phyloP scores from a whole-genome alignment of 108 stramenopile genomes.

The Stephanodiscus minutulus region DNA sequence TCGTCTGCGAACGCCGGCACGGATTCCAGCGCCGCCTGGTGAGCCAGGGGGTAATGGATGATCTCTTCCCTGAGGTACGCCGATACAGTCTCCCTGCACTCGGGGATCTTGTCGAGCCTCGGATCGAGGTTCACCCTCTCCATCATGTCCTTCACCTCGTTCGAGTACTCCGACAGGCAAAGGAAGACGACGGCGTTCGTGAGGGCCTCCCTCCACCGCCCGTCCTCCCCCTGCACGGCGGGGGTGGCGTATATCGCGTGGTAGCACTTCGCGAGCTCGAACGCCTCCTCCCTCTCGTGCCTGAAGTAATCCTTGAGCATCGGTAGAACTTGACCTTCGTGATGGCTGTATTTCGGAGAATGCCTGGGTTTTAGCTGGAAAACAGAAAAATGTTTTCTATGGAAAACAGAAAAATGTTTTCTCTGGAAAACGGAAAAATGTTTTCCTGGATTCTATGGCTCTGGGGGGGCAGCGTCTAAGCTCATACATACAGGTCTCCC shows the following conservation, averaged over 20 bases:
- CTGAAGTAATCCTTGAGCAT: conserved; percentile 91
- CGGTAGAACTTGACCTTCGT: conserved; percentile 90
- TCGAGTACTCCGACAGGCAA: conserved; percentile 77
- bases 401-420: too few species aligned
- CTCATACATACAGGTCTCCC: too few species aligned
- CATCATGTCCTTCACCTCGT: conserved; percentile 93
- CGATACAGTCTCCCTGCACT: conserved; percentile 61
- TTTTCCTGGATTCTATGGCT: too few species aligned
- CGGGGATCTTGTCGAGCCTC: conserved; percentile 70
- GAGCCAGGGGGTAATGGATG: conserved; percentile 84
- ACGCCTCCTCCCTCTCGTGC: conserved; percentile 92
- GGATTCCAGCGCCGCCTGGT: conserved; percentile 77
- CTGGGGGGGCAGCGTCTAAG: too few species aligned
- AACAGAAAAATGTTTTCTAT: too few species aligned
- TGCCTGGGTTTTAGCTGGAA: too few species aligned
- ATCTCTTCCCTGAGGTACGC: conserved; percentile 88
- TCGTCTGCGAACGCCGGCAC: conserved; percentile 59
- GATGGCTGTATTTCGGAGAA: too few species aligned
- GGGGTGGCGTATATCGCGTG: conserved; percentile 87
- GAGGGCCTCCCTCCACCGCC: conserved; percentile 80
- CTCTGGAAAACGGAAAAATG: too few species aligned
- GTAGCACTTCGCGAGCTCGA: conserved; percentile 91
- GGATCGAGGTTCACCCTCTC: conserved; percentile 75
- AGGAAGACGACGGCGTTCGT: conserved; percentile 89
- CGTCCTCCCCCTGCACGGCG: conserved; percentile 53